Base-by-base conservation (phyloP, 148 eudicot genomes). In the Chenopodium suecicum region DNA sequence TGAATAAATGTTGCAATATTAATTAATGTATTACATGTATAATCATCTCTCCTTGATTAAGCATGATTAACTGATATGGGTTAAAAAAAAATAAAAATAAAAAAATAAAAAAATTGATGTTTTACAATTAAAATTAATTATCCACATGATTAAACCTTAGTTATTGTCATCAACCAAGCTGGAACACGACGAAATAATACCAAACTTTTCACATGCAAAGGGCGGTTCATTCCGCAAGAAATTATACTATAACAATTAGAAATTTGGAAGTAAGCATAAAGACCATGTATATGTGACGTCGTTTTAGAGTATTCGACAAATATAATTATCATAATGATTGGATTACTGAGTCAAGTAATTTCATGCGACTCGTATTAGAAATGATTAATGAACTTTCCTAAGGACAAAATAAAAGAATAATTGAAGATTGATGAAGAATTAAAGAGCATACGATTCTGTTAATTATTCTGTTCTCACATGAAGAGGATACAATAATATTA, bases 161-260 rank as follows among this genome's bases (percentile, higher is more conserved):
- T 72, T 44, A 44, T 17, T 72, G 75, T 31, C 75, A 72, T 72
- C 56, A 44, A 72, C 56, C 56, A 11, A 48, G 75, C 75, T 72
- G 75, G 27, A 72, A 72, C 56, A 46, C 11, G 75, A 72, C 75
- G 25, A 34, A 70, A 20, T 37, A 3, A 70, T 37, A 70, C 73
- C 75, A 72, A 72, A 72, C 75, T 72, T 72, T 19, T 72, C 75
- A 72, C 56, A 72, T 72, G 75, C 29, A 46, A 44, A 46, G 32
- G 75, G 54, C 75, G 75, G 75, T 72, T 72, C 11, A 6, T 22
- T 17, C 23, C 13, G 74, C 74, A 17, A 11, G 8, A 41, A 41
- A 7, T 23, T 70, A 5, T 19, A 37, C 9, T 70, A 70, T 19
- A 56, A 1, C 4, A 41, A 70, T 41, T 7, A 37, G 0, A 9